A percentile compares a stretch with the other conserved stretches of the same genome.
phyloP scores from a whole-genome alignment of 1,284 basidiomycete genomes.

The Trichosporon inkin region DNA sequence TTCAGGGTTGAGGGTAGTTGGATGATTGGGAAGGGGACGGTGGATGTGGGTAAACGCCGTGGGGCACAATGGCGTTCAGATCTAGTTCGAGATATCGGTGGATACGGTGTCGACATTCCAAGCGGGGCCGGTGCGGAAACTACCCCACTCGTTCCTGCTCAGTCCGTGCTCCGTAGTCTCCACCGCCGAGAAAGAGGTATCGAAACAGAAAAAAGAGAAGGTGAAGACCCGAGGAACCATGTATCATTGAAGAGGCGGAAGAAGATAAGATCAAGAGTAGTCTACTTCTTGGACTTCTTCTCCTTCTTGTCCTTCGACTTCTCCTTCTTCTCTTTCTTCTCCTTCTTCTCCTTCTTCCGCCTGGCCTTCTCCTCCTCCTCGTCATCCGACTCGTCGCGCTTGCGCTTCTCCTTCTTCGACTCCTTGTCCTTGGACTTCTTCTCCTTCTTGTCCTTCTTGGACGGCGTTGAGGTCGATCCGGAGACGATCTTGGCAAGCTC shows the following conservation, averaged over 20 bases:
- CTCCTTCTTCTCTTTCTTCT: slow-evolving; percentile 27
- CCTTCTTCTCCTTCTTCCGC: slow-evolving; percentile 39
- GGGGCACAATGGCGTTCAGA: neutral
- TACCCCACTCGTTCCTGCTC: neutral
- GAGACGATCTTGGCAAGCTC: slow-evolving; percentile 42
- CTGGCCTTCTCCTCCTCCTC: slow-evolving; percentile 25
- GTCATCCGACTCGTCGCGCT: slow-evolving; percentile 24
- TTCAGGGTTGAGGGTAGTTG: slow-evolving; percentile 3
- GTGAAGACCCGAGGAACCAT: neutral
- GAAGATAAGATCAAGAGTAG: neutral
- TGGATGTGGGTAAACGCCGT: neutral
- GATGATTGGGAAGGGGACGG: neutral
- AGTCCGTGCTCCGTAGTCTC: neutral
- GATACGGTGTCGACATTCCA: slow-evolving; percentile 1
- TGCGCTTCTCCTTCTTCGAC: slow-evolving; percentile 52
- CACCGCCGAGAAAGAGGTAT: neutral
- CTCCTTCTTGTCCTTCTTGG: slow-evolving; percentile 37
- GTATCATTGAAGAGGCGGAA: neutral
- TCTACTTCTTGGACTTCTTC: slow-evolving; percentile 9
- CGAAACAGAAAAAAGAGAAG: slow-evolving; percentile 2
- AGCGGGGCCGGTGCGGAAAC: neutral
- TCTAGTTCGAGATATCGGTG: neutral
- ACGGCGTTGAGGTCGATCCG: slow-evolving; percentile 23
- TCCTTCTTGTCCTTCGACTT: slow-evolving; percentile 36
- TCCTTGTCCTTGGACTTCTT: slow-evolving; percentile 70